phyloP scores from a whole-genome alignment of 116 monocot species.

The Papilionanthe hybrid region DNA sequence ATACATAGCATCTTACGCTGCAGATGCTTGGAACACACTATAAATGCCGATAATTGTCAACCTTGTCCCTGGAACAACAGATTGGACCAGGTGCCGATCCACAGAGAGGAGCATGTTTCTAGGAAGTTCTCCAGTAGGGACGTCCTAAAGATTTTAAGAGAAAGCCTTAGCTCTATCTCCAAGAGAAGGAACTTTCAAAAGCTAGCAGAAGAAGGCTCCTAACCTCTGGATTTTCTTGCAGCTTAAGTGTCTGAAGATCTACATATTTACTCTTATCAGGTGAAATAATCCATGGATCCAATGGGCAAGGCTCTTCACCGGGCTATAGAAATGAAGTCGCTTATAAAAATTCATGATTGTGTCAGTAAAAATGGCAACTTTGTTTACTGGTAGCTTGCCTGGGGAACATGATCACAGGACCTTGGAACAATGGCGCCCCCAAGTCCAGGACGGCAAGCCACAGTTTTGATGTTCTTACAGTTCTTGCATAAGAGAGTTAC shows the following conservation, averaged over 20 bases:
- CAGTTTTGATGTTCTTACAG: conserved; percentile 66
- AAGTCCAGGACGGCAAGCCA: conserved; percentile 90
- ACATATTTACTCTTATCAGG: conserved; percentile 99
- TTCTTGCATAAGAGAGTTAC: conserved; percentile 95
- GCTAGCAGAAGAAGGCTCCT: neutral
- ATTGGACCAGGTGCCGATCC: conserved; percentile 91
- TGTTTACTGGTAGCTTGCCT: conserved; percentile 30
- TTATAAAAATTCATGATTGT: neutral
- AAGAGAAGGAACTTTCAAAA: neutral
- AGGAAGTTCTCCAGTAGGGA: conserved; percentile 93
- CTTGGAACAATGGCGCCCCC: conserved; percentile 95
- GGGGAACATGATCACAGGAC: conserved; percentile 83
- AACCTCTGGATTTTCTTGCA: conserved; percentile 99
- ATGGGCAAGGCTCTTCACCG: conserved; percentile 91
- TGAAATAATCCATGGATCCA: conserved; percentile 88
- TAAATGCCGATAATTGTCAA: conserved; percentile 88
- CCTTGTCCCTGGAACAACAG: conserved; percentile 92
- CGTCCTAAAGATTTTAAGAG: conserved; percentile 43
- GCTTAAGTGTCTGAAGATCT: conserved; percentile 89
- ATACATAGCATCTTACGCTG: conserved; percentile 32
- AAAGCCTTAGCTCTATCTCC: neutral
- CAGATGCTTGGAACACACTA: conserved; percentile 91
- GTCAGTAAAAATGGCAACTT: neutral
- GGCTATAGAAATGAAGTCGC: conserved; percentile 34
- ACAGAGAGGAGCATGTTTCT: conserved; percentile 86